Evolutionary conservation across 192 early-diverging fungal genomes (phyloP).

Genomic region (Dissophora globulifera): DNA sequence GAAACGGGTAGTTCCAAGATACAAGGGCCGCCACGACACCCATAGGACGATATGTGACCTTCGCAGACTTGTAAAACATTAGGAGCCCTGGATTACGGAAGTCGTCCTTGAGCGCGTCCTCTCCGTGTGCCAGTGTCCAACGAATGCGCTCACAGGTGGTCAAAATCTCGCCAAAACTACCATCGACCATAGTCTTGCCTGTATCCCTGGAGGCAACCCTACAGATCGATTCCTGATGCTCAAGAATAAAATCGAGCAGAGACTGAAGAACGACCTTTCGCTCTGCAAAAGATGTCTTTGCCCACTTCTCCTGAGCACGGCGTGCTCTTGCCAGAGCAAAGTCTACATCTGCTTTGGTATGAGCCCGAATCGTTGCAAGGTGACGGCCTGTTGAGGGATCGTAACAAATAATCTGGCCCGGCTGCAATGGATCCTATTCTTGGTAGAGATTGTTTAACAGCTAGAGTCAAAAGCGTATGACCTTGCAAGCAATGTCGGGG

Average conservation of each 20-base stretch:
- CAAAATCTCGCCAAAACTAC: conserved; percentile 85
- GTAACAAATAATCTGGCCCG: conserved; percentile 77
- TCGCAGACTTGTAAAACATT: conserved; percentile 80
- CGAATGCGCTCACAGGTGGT: conserved; percentile 80
- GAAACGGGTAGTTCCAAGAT: conserved; percentile 91
- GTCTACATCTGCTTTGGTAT: conserved; percentile 66
- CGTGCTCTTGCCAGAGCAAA: conserved; percentile 65
- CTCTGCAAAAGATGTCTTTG: conserved; percentile 75
- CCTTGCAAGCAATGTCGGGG: neutral
- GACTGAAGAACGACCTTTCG: conserved; percentile 76
- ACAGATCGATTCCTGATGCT: conserved; percentile 81
- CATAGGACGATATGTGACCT: conserved; percentile 82
- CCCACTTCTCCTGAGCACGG: conserved; percentile 75
- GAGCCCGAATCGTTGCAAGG: conserved; percentile 69
- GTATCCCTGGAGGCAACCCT: conserved; percentile 78
- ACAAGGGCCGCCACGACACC: conserved; percentile 86
- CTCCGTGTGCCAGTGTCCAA: conserved; percentile 85
- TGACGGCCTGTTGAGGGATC: conserved; percentile 86
- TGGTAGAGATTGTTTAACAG: neutral
- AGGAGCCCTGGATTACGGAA: conserved; percentile 73
- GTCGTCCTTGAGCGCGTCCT: conserved; percentile 72
- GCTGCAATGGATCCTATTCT: conserved; percentile 60
- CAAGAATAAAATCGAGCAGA: conserved; percentile 75
- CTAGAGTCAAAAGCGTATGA: too few species aligned
- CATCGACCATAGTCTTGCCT: conserved; percentile 87